These are phyloP conservation scores for Geosmithia flava DNA, from an alignment of 2,329 filamentous ascomycete genomes.

Conservation along the genomic window DNA sequence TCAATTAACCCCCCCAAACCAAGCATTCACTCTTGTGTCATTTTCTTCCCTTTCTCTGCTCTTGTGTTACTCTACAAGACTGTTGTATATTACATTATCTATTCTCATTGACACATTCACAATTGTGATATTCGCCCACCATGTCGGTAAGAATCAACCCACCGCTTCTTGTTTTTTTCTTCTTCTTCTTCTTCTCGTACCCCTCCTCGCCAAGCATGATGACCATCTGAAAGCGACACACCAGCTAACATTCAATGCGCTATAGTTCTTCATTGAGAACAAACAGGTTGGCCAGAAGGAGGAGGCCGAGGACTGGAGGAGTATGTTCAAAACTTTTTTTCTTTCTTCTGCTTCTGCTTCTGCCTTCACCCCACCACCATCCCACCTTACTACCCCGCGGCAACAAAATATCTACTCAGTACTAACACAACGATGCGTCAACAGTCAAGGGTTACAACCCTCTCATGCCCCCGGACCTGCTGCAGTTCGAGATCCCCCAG, in stretches of 20 bases:
- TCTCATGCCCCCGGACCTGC: constrained; percentile 82
- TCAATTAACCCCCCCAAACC: too few relatives aligned
- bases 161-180: neutral
- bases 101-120: neutral
- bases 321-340: constrained; percentile 32
- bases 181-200: constrained; percentile 2
- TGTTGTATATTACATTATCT: neutral
- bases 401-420: neutral
- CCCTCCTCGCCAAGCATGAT: constrained; percentile 3
- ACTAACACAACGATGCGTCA: constrained; percentile 5
- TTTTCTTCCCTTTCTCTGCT: too few relatives aligned
- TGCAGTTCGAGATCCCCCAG: constrained; percentile 80
- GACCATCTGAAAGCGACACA: neutral
- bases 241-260: neutral
- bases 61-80: too few relatives aligned
- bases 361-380: neutral
- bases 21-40: too few relatives aligned
- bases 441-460: constrained; percentile 83
- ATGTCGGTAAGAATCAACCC: constrained; percentile 6
- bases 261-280: constrained; percentile 62
- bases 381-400: neutral
- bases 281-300: constrained; percentile 65
- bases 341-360: constrained; percentile 1
- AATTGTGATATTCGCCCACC: constrained; percentile 1
- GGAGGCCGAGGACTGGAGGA: constrained; percentile 70